Evolutionary conservation across 1,284 basidiomycete genomes (phyloP).

Genomic region (Cutaneotrichosporon cavernicola): DNA sequence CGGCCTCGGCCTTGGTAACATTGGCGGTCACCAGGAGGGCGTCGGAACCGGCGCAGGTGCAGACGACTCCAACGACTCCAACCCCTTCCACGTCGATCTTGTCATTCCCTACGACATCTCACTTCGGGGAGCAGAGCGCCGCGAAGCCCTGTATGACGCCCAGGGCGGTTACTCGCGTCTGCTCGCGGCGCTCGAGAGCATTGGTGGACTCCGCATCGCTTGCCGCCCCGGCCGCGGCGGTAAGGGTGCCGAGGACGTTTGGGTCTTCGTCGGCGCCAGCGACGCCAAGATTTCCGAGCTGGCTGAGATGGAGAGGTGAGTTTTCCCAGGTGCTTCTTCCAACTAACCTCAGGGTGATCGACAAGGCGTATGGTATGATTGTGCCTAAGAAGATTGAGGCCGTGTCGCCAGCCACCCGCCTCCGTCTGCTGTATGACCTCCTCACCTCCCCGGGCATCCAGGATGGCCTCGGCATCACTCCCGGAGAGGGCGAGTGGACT

Average conservation of each 20-base stretch:
- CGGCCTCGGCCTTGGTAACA: not conserved
- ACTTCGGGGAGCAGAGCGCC: not conserved
- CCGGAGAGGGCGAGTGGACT: slow-evolving; percentile 68
- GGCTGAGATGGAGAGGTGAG: slow-evolving; percentile 72
- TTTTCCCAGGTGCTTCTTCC: slow-evolving; percentile 14
- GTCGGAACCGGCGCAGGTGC: not conserved
- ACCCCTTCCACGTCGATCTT: slow-evolving; percentile 49
- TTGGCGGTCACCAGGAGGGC: not conserved
- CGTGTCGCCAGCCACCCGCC: slow-evolving; percentile 57
- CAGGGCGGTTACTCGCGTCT: slow-evolving; percentile 36
- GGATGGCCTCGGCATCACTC: slow-evolving; percentile 75
- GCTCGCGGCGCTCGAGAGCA: slow-evolving; percentile 35
- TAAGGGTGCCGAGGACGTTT: slow-evolving; percentile 65
- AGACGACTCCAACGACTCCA: slow-evolving; percentile 13
- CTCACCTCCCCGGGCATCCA: slow-evolving; percentile 68
- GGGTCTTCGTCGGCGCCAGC: slow-evolving; percentile 76
- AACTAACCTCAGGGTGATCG: slow-evolving; percentile 27
- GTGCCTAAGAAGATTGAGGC: slow-evolving; percentile 63
- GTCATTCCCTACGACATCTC: slow-evolving; percentile 39
- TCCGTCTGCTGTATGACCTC: slow-evolving; percentile 75
- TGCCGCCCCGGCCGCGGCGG: slow-evolving; percentile 54
- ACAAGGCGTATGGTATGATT: slow-evolving; percentile 56
- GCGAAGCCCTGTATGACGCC: slow-evolving; percentile 26
- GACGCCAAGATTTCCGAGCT: slow-evolving; percentile 64
- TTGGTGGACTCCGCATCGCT: slow-evolving; percentile 43